Evolutionary conservation across 169 alveolate species (phyloP), one percentile per base, ranked within the genome.

Genomic region (Cryptosporidium bovis): DNA sequence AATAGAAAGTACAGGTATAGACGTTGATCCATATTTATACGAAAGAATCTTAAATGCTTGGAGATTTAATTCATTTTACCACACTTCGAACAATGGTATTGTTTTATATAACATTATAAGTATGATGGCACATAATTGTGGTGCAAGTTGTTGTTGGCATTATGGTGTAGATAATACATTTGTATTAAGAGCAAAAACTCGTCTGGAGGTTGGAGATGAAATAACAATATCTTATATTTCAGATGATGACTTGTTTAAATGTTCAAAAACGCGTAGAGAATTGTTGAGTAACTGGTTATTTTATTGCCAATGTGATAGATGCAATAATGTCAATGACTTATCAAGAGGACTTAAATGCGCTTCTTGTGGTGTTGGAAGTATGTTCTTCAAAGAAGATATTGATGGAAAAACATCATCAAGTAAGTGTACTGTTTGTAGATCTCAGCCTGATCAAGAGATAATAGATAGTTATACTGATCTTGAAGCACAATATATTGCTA

Each of bases 121-220:
- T 31, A 92, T 83, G 92, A 90, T 92, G 68, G 95, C 96, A 1
- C 96, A 94, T 82, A 93, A 94, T 51, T 94, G 96, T 55, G 93
- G 92, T 69, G 93, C 96, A 13, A 90, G 95, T 29, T 93, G 95
- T 64, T 93, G 96, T 64, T 94, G 96, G 96, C 94, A 94, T 67
- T 94, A 94, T 66, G 91, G 91, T 7, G 95, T 84, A 55, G 91
- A 94, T 36, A 95, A 93, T 67, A 71, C 91, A 33, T 94, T 94
- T 65, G 93, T 93, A 50, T 51, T 94, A 58, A 69, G 96, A 31
- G 93, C 96, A 15, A 90, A 95, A 50, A 90, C 92, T 20, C 84
- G 90, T 51, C 82, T 94, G 60, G 84, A 77, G 40, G 91, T 92
- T 29, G 96, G 96, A 24, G 96, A 94, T 64, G 96, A 94, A 68